These are phyloP conservation scores for Vigna reflexopilosa DNA, from an alignment of 306 rosid genomes.

Conservation along the genomic window DNA sequence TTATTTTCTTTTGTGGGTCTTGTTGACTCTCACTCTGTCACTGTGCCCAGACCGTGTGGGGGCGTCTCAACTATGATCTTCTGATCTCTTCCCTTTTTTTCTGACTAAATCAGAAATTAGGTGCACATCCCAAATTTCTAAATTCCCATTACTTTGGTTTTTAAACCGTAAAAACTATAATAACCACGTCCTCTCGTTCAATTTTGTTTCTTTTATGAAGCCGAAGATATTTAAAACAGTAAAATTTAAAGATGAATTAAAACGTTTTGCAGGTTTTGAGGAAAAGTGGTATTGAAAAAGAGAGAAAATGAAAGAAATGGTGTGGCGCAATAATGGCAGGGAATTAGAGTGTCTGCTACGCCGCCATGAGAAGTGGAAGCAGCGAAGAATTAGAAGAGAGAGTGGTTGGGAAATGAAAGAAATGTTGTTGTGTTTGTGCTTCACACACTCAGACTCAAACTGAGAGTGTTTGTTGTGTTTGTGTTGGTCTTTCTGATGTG, in stretches of 20 bases:
- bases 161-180: no score
- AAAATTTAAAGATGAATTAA: no score
- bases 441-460: conserved; percentile 21
- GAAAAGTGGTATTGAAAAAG: conserved; percentile 23
- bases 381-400: conserved; percentile 28
- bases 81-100: neutral
- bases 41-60: conserved; percentile 42
- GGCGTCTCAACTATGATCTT: conserved; percentile 47
- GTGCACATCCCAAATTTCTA: no score
- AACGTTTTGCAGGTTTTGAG: conserved; percentile 62
- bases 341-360: conserved; percentile 94
- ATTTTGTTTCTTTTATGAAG: no score
- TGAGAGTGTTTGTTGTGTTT: neutral
- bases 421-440: neutral
- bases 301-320: conserved; percentile 4
- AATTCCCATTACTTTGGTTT: no score
- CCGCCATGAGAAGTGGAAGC: conserved; percentile 97
- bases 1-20: neutral
- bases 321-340: conserved; percentile 75
- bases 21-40: conserved; percentile 34
- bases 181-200: no score
- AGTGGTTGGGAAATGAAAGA: neutral
- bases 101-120: no score
- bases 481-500: neutral
- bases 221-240: no score